Evolutionary conservation across 768 basidiomycete species (phyloP), one percentile per base, ranked within the genome.

Genomic region (Termitomyces sp.): DNA sequence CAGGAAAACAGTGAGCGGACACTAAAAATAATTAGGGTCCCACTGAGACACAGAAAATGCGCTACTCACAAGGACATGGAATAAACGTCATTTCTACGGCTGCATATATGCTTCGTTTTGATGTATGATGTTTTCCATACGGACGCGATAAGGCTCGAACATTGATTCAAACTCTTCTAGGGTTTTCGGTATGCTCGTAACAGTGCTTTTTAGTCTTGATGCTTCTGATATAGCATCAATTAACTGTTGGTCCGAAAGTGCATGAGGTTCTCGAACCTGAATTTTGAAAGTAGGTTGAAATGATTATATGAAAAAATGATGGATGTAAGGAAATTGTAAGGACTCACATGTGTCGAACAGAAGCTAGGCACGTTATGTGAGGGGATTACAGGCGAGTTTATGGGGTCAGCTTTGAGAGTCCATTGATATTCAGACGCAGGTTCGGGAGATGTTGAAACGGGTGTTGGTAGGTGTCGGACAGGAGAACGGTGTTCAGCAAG

Each of bases 381-480:
- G 44, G 67, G 64, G 3, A 70, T 61, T 15, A 58, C 46, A 8
- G 69, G 69, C 35, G 68, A 69, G 32, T 59, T 42, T 4, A 50
- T 36, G 4, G 67, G 67, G 52, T 70, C 69, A 4, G 48, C 16
- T 57, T 70, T 70, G 44, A 50, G 15, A 13, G 46, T 50, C 56
- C 49, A 60, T 20, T 55, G 58, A 32, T 50, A 57, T 55, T 57
- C 59, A 36, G 54, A 52, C 4, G 48, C n/a, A 38, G 69, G 69
- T 53, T 69, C 69, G 2, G 69, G 68, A 11, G 66, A 69, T 15
- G 66, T 66, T 20, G 69, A 70, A 24, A 65, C 60, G 9, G 69
- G 69, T 46, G 69, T 70, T 1, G 69, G 69, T 33, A 70, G 44
- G 46, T 70, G 63, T 22, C 53, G 57, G 5, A 52, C 46, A 48